phyloP scores from a whole-genome alignment of 2,329 filamentous ascomycete species.

The Cytospora paraplurivora region DNA sequence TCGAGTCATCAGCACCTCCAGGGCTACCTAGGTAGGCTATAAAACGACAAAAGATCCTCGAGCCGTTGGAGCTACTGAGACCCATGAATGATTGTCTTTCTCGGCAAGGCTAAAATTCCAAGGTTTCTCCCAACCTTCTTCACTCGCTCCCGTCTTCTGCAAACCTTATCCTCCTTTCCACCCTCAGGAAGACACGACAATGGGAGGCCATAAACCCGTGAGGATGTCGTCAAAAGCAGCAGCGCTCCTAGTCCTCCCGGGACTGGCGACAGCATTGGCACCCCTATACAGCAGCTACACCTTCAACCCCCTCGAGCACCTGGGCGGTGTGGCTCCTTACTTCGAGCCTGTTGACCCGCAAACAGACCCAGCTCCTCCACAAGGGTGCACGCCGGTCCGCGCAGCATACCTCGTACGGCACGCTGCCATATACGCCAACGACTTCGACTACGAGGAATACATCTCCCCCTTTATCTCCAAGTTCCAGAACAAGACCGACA shows the following conservation, averaged over 20 bases:
- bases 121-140: not conserved
- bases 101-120: not conserved
- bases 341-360: constrained; percentile 57
- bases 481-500: constrained; percentile 55
- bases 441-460: constrained; percentile 60
- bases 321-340: constrained; percentile 59
- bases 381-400: constrained; percentile 52
- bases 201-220: not conserved
- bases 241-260: not conserved
- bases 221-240: not conserved
- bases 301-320: constrained; percentile 57
- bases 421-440: constrained; percentile 62
- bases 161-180: not conserved
- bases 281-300: constrained; percentile 48
- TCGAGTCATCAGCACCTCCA: not conserved
- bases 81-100: too few relatives aligned
- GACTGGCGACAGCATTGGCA: constrained; percentile 14
- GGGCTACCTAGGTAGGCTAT: not conserved
- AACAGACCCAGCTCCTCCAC: constrained; percentile 46
- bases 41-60: not conserved
- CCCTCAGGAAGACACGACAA: not conserved
- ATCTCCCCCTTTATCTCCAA: constrained; percentile 61
- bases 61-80: too few relatives aligned
- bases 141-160: not conserved
- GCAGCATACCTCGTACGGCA: constrained; percentile 61